Base-by-base conservation (phyloP, 257 asterid genomes). In the Capsicum rhomboideum region DNA sequence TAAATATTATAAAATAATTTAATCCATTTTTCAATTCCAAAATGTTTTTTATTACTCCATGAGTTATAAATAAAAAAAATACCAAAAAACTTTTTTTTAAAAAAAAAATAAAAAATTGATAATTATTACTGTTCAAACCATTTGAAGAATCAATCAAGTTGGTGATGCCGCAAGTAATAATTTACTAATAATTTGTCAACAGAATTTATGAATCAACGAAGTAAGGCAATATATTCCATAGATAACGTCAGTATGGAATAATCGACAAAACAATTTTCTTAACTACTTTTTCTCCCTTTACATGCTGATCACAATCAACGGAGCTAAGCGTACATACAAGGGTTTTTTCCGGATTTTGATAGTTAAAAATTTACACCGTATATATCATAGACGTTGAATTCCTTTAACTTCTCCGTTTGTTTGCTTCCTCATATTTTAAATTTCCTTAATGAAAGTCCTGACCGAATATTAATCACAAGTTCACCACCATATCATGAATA, bases 301-400 rank as follows among this genome's bases (percentile, higher is more conserved):
- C 37, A 63, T 23, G 20, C 23, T 26, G 37, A 26, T 63, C 63
- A 8, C 67, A 10, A 21, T 3, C 6, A n/a, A 7, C 6, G 16
- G 29, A n/a, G 0, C 12, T 56, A 56, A n/a, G 0, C 1, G 4
- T n/a, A n/a, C n/a, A n/a, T n/a, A 58, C 3, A 58, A 58, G 29
- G 7, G 3, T 0, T 58, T 58, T 58, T n/a, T 58, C 3, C 1
- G 4, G 8, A 58, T 9, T 58, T 0, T 10, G 1, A n/a, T 58
- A 2, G 6, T n/a, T n/a, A 56, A 56, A 56, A 3, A 0, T 20
- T 2, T n/a, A 56, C 0, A 56, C n/a, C n/a, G n/a, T n/a, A 56
- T 0, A 56, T 0, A 58, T 10, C 7, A 23, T 59, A 59, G 26
- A 23, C 3, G 0, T 21, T 21, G 8, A 21, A 59, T 59, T 5